Base-by-base conservation (phyloP, 75 land plant species). In the Ceratopteris richardii region DNA sequence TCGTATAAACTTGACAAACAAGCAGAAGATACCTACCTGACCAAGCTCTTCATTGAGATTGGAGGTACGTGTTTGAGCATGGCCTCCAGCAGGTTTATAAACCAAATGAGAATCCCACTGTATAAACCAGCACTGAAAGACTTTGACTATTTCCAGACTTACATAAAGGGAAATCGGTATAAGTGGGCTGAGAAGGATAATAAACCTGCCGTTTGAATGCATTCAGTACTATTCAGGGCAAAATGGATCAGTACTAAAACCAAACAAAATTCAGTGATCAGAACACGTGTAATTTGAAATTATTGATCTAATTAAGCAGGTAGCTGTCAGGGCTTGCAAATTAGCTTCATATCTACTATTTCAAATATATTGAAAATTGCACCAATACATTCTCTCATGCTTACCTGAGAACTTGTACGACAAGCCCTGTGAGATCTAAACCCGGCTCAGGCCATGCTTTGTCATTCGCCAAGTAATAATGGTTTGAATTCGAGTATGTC, bases 11-110 rank as follows among this genome's bases (percentile, higher is more conserved):
- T n/a, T n/a, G n/a, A n/a, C n/a, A n/a, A n/a, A 33, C 37, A 33
- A 33, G 9, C 7, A 33, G 37, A 4, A 33, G 12, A 19, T 55
- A 1, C 51, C 29, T 21, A 73, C 76, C 65, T 73, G 76, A 23
- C 76, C 76, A 54, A 73, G 76, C 31, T 73, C 76, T 56, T 73
- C 76, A 29, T 36, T 60, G 28, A 73, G 70, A 55, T 68, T 55
- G 0, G 63, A 41, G 1, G 71, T 31, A 10, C 71, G 65, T 41
- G 76, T 57, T 12, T 55, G 50, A 25, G 76, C 76, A 0, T 57
- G 59, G 30, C 21, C 52, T 1, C 68, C 29, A 14, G 70, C 39
- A 41, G 52, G 39, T 19, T 44, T 44, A 29, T 62, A 43, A n/a
- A 51, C 60, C 69, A 66, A 41, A 13, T 61, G 64, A 44, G 42